These are phyloP conservation scores for Paramecium bursaria DNA, from an alignment of 73 alveolate genomes.

Conservation along the genomic window DNA sequence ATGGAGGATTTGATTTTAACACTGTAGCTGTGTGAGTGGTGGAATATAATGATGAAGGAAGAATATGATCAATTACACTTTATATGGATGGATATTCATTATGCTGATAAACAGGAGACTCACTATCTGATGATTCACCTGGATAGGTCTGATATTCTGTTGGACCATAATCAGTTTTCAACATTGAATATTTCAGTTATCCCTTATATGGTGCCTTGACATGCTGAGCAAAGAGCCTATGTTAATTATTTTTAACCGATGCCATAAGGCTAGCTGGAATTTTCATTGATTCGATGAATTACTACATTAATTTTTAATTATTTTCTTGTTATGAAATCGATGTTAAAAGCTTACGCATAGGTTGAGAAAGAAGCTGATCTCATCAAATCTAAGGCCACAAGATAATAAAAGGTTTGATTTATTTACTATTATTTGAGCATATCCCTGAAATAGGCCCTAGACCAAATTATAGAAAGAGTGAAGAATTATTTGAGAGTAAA, in stretches of 20 bases:
- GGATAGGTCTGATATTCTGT: slow-evolving; percentile 37
- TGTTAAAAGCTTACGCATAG: slow-evolving; percentile 5
- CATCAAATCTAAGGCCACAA: slow-evolving; percentile 5
- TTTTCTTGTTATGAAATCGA: too few relatives aligned
- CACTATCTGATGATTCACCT: slow-evolving; percentile 43
- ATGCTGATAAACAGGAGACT: slow-evolving; percentile 35
- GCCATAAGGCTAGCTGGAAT: too few relatives aligned
- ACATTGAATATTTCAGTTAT: slow-evolving; percentile 56
- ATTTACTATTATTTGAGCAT: slow-evolving; percentile 26
- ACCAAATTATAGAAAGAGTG: too few relatives aligned
- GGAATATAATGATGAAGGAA: slow-evolving; percentile 5
- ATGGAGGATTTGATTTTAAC: not conserved
- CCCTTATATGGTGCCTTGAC: too few relatives aligned
- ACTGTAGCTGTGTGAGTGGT: slow-evolving; percentile 42
- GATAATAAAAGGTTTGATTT: slow-evolving; percentile 16
- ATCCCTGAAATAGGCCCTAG: slow-evolving; percentile 49
- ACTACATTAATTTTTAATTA: too few relatives aligned
- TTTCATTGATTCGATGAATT: too few relatives aligned
- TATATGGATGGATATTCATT: slow-evolving; percentile 42
- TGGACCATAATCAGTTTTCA: slow-evolving; percentile 34
- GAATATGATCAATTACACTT: slow-evolving; percentile 9
- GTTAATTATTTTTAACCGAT: too few relatives aligned
- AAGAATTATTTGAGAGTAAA: too few relatives aligned
- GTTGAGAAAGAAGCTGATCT: slow-evolving; percentile 43
- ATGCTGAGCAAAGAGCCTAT: too few relatives aligned